Base-by-base conservation (phyloP, 2,329 filamentous ascomycete species). In the Alternaria postmessia region DNA sequence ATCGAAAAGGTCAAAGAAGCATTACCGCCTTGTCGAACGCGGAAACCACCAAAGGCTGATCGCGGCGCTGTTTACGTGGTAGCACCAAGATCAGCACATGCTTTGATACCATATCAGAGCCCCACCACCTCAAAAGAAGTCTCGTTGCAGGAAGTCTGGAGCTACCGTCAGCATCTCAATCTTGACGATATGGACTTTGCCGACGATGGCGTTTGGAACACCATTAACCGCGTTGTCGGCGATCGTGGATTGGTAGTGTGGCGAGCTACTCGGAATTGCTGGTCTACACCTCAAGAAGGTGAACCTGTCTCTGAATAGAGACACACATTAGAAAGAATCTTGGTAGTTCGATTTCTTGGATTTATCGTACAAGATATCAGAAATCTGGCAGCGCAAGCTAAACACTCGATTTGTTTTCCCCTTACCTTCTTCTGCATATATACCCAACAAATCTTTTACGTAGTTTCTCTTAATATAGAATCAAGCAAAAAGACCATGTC, bases 151-250 rank as follows among this genome's bases (percentile, higher is more conserved):
- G 86, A 92, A 74, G 86, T 92, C 4, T 94, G 90, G 89, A 84
- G 85, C 60, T 84, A 91, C 69, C 80, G 78, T 47, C 82, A 84
- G 56, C 91, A 94, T 76, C 78, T 94, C 34, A 93, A 93, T 70
- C 80, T 94, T 42, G 91, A 94, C 76, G 91, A 94, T 78, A 81
- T 94, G 73, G 91, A 94, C 73, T 93, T 92, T 81, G 90, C 82
- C 2, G 88, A 91, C 61, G 91, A 94, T 68, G 91, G 91, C 6
- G 82, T 94, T 51, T 90, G 87, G 89, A 82, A 85, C 62, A 94
- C 91, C 7, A 76, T 94, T 46, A 80, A 83, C 36, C 82, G 91
- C 66, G 90, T 93, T 4, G 79, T 92, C 0, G 82, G 81, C 4
- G 75, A 81, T 56, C 73, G 82, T 58, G 82, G 82, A 1, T 66